Evolutionary conservation across 352 stramenopile genomes (phyloP), one percentile per base, ranked within the genome.

Genomic region (Phytophthora lateralis): DNA sequence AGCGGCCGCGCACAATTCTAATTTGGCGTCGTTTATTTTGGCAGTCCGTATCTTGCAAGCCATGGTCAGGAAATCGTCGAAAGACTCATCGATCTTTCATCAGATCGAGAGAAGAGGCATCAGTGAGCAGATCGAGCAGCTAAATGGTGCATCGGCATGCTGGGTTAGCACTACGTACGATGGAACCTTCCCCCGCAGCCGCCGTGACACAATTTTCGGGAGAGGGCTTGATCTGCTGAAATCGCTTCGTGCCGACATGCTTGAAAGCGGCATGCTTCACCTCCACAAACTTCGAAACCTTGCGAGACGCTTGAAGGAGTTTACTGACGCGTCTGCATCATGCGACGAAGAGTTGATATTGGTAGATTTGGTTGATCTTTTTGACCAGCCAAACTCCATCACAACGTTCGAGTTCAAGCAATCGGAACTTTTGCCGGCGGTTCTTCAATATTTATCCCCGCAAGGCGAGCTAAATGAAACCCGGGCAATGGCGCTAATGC

Each of bases 341-440:
- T 45, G 71, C 15, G 76, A 89, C 17, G 74, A 73, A 38, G 68
- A 89, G n/a, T 56, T 89, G 9, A 71, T 85, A 21, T 63, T 93
- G 15, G 58, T 88, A 11, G 85, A 91, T 61, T 66, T 93, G 18
- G 77, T 91, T 32, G 85, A 93, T 44, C 61, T 93, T 21, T 90
- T 93, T 48, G 80, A 91, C 18, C 72, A 91, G 42, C 64, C 79
- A 30, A 87, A 89, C 50, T 83, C 79, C 10, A 89, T 95, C 42
- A 95, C 86, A 18, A 88, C 82, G 0, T 90, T 91, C 29, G 86
- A 95, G 46, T 91, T 95, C 60, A 93, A 91, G 48, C 85, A 92
- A 34, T 95, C 85, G 2, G 71, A 85, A 42, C 60, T 95, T 1
- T 70, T 95, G 7, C 75, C 82, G 26, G 78, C 84, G 1, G 60